These are phyloP conservation scores for Xylariaceae sp. DNA, from an alignment of 2,329 filamentous ascomycete species.

Conservation along the genomic window DNA sequence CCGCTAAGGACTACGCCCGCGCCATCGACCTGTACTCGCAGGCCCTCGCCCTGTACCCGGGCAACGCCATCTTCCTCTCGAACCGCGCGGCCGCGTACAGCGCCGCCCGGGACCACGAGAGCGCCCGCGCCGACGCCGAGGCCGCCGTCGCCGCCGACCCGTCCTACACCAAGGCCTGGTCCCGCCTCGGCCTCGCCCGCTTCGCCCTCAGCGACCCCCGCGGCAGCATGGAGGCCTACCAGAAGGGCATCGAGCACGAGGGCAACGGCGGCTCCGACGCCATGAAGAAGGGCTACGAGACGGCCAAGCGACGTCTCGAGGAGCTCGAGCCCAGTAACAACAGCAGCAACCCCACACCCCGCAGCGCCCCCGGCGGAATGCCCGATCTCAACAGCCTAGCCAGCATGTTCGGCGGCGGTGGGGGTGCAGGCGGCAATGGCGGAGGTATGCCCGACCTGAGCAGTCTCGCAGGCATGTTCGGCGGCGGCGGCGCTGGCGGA, in stretches of 20 bases:
- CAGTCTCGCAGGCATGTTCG: constrained; percentile 67
- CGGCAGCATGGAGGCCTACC: constrained; percentile 91
- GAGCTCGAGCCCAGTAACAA: constrained; percentile 61
- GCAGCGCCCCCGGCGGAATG: constrained; percentile 50
- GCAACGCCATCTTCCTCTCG: constrained; percentile 93
- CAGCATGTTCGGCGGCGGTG: constrained; percentile 61
- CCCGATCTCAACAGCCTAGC: constrained; percentile 67
- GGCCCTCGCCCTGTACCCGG: constrained; percentile 72
- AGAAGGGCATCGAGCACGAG: constrained; percentile 87
- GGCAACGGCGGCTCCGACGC: constrained; percentile 91
- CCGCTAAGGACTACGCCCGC: constrained; percentile 76
- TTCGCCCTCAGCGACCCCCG: constrained; percentile 88
- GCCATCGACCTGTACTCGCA: constrained; percentile 87
- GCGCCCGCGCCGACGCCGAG: constrained; percentile 83
- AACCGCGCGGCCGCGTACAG: constrained; percentile 95
- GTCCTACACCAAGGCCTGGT: constrained; percentile 96
- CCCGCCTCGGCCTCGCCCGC: constrained; percentile 79
- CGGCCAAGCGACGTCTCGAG: constrained; percentile 79
- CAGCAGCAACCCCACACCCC: constrained; percentile 42
- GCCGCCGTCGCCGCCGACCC: constrained; percentile 83
- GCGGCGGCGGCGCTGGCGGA: constrained; percentile 46
- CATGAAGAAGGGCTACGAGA: constrained; percentile 97
- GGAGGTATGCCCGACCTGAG: constrained; percentile 85
- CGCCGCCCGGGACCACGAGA: constrained; percentile 75
- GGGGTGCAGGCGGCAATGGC: constrained; percentile 51